A percentile compares a stretch with the other conserved stretches of the same genome.
phyloP scores from a whole-genome alignment of 108 stramenopile genomes.

The Pseudonitzschia delicatissima region DNA sequence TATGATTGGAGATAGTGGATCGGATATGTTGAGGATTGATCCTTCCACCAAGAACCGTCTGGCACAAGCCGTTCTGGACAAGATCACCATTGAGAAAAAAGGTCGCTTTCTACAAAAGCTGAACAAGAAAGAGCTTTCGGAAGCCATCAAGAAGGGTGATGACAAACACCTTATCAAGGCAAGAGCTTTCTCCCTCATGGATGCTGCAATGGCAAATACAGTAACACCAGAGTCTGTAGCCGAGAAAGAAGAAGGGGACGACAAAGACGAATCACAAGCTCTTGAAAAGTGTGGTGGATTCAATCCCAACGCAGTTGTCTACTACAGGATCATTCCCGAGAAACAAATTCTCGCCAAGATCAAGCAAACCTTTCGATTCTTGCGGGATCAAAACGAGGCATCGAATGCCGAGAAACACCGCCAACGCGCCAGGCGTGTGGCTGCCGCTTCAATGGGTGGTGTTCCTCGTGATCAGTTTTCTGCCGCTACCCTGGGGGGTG shows the following conservation, averaged over 20 bases:
- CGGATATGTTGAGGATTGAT: neutral
- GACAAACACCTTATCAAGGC: neutral
- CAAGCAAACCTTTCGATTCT: constrained; percentile 8
- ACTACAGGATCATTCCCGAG: constrained; percentile 6
- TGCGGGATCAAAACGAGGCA: constrained; percentile 3
- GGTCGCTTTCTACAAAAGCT: constrained; percentile 8
- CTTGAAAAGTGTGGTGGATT: neutral
- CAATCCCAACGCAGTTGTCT: neutral
- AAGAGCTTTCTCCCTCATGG: neutral
- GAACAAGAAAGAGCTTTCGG: neutral
- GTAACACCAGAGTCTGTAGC: neutral
- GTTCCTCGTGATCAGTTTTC: no score
- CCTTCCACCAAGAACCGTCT: constrained; percentile 8
- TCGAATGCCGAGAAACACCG: constrained; percentile 4
- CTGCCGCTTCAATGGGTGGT: no score
- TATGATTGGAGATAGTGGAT: neutral
- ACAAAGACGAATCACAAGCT: neutral
- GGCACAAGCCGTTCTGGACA: constrained; percentile 7
- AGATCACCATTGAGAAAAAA: constrained; percentile 5
- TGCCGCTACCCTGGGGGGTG: no score
- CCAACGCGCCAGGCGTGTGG: neutral
- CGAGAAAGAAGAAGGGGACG: neutral
- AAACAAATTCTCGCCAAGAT: constrained; percentile 9
- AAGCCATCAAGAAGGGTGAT: neutral
- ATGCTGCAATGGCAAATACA: neutral